Base-by-base conservation (phyloP, 768 basidiomycete genomes). In the Rhodotorula paludigena region DNA sequence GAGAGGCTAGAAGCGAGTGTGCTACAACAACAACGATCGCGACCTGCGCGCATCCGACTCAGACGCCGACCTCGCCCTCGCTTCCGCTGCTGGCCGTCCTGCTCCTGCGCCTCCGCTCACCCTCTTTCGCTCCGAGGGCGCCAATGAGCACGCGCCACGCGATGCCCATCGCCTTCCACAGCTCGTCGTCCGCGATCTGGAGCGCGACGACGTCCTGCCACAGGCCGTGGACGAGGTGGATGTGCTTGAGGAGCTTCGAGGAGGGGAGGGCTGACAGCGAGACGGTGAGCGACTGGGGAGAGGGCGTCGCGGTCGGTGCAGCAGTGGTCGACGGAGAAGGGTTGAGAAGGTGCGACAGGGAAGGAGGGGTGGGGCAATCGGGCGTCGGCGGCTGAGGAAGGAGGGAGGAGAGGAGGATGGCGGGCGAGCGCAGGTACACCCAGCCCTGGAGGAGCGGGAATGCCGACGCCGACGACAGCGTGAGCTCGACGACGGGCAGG, bases 401-500 rank as follows among this genome's bases (percentile, higher is more conserved):
- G 57, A 90, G 84, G 0, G 84, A 79, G 33, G 80, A 81, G 45
- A 90, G 80, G 61, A 90, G 82, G n/a, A 78, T 69, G n/a, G 81
- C 76, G 35, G 85, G 80, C 68, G 84, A 82, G 75, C 87, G 85
- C 35, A 83, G 83, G 79, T 91, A 89, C 71, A 91, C 80, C 80
- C 83, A 89, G 0, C 80, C 77, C 71, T 85, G 85, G 15, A 91
- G 80, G 39, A 85, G 78, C 15, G 84, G 78, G 78, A 89, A 90
- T 0, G 87, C 84, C 4, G 83, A 82, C 0, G 87, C 84, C 3
- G 87, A 86, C 4, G 89, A 89, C 20, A 91, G 81, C 48, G 83
- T 81, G 72, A 91, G 78, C 4, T 85, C 86, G 20, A 89, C 81
- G 25, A 90, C 83, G 30, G 89, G 89, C 9, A 90, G 77, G 36